These are phyloP conservation scores for Candida pseudocylindracea DNA, from an alignment of 1,139 yeast genomes.

Conservation along the genomic window DNA sequence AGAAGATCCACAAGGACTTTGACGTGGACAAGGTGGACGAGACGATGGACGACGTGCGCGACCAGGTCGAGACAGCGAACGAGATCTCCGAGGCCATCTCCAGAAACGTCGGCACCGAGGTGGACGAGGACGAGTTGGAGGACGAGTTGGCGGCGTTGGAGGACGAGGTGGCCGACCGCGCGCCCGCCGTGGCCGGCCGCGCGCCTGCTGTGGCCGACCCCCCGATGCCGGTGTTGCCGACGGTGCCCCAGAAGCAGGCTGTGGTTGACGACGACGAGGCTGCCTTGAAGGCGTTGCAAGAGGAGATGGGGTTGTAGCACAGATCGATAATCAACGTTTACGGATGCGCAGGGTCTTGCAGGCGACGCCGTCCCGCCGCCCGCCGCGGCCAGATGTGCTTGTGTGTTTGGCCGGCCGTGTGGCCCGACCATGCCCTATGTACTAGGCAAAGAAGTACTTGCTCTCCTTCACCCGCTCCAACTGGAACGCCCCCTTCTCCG, in stretches of 20 bases:
- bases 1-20: slow-evolving; percentile 85
- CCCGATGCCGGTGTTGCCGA: slow-evolving; percentile 25
- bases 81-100: slow-evolving; percentile 94
- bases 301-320: slow-evolving; percentile 72
- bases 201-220: slow-evolving; percentile 5
- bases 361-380: neutral
- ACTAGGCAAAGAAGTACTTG: slow-evolving; percentile 53
- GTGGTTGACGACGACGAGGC: slow-evolving; percentile 81
- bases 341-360: neutral
- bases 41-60: slow-evolving; percentile 97
- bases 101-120: slow-evolving; percentile 68
- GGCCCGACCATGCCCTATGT: too few species aligned
- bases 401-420: too few species aligned
- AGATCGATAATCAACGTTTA: neutral
- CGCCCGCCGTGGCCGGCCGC: slow-evolving; percentile 6
- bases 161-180: slow-evolving; percentile 41
- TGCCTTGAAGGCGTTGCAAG: slow-evolving; percentile 74
- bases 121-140: slow-evolving; percentile 62
- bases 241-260: slow-evolving; percentile 16
- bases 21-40: slow-evolving; percentile 92
- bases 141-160: slow-evolving; percentile 82
- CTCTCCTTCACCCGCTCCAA: slow-evolving; percentile 52
- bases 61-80: slow-evolving; percentile 86
- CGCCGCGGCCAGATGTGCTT: too few species aligned
- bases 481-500: slow-evolving; percentile 69